phyloP scores from a whole-genome alignment of 2,329 filamentous ascomycete species.

The Fusarium sp. region DNA sequence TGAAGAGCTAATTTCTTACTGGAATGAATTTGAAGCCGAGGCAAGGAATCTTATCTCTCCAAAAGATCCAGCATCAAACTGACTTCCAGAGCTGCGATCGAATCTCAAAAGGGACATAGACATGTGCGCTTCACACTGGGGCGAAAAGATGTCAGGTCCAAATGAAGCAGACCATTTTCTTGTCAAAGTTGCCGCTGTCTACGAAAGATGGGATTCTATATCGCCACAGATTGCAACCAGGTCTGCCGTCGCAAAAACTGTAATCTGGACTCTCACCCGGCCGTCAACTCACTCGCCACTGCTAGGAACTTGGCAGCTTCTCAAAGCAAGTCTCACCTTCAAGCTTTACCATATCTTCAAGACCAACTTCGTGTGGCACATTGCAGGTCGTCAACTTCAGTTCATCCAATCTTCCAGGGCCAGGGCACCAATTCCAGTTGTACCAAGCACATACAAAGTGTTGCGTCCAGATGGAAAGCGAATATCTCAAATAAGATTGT shows the following conservation, averaged over 20 bases:
- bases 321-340: slow-evolving; percentile 5
- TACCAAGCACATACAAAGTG: background rate
- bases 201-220: background rate
- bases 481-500: too few species aligned
- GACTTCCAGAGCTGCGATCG: background rate
- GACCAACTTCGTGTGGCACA: background rate
- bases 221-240: background rate
- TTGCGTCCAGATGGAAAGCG: background rate
- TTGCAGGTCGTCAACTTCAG: background rate
- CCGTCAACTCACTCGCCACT: background rate
- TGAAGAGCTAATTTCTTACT: background rate
- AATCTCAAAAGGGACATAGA: background rate
- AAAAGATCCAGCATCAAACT: background rate
- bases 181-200: background rate
- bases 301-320: background rate
- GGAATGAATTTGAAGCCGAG: background rate
- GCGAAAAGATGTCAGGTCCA: background rate
- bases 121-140: background rate
- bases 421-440: background rate
- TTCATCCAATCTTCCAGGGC: background rate
- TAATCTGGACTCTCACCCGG: background rate
- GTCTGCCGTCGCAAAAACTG: background rate
- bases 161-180: background rate
- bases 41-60: background rate
- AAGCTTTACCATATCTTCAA: background rate